Conservation (phyloP, 2,329 filamentous ascomycete genomes). For the Thermoascus crustaceus region DNA sequence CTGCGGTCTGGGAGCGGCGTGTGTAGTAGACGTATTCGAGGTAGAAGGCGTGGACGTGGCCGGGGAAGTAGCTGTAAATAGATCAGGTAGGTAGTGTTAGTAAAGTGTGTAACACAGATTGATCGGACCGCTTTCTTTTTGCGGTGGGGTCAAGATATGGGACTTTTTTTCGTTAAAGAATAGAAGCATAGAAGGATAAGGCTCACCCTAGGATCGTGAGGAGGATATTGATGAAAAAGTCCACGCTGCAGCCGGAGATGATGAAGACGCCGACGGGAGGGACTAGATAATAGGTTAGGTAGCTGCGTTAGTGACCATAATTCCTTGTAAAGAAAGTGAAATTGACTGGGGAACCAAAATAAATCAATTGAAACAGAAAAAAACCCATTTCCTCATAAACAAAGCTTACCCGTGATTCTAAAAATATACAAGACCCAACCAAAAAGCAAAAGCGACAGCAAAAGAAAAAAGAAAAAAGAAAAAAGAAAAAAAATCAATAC, state of each 20-base stretch:
- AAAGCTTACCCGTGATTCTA: no score
- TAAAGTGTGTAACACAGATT: no score
- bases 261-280: slow-evolving; percentile 58
- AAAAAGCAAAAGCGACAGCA: no score
- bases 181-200: background rate
- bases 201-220: slow-evolving; percentile 56
- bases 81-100: slow-evolving; percentile 7
- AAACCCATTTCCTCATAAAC: no score
- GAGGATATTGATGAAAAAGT: slow-evolving; percentile 59
- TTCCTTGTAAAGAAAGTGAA: no score
- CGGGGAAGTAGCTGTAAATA: slow-evolving; percentile 58
- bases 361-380: no score
- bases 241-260: slow-evolving; percentile 57
- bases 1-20: slow-evolving; percentile 37
- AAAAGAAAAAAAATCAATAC: slow-evolving; percentile 8
- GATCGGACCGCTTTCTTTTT: no score
- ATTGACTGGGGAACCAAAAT: no score
- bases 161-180: background rate
- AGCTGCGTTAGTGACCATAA: no score
- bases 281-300: slow-evolving; percentile 46
- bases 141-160: no score
- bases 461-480: no score
- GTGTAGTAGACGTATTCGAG: slow-evolving; percentile 76
- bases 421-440: no score
- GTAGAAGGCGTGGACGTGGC: slow-evolving; percentile 74